Evolutionary conservation across 805 yeast species (phyloP), one percentile per base, ranked within the genome.

Genomic region (Yamadazyma akitaensis): DNA sequence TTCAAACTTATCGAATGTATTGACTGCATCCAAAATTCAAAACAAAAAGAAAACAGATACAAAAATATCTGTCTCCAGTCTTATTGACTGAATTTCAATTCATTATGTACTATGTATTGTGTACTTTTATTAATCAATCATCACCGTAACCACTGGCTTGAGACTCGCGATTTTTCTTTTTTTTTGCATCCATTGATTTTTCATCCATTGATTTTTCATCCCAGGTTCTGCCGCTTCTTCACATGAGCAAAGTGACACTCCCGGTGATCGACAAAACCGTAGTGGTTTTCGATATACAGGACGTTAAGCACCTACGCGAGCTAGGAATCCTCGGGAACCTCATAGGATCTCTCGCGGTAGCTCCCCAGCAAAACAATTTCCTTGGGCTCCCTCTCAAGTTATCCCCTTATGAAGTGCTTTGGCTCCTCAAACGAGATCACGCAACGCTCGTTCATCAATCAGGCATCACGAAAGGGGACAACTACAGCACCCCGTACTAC

Each of bases 331-430:
- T 82, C 18, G 99, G 99, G 0, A 80, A 84, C 1, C 69, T 92
- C 13, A 67, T 80, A 0, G 99, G 99, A 0, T 86, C 97, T 0
- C 67, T 94, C 26, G 87, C 97, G 0, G 75, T 81, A 40, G 89
- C 91, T n/a, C 94, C 97, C 2, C 99, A 94, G 62, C 99, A 92
- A 59, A 90, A 89, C 58, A 72, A 83, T n/a, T 85, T 91, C 57
- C 68, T 88, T 35, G 95, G 96, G 0, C 65, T 91, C 2, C 99
- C 99, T 0, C 63, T 94, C 42, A 80, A 81, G 56, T 67, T 92
- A 37, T 74, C 81, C 65, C 63, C 79, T 0, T 95, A 88, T 62
- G 98, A 92, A 57, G 80, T 83, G 0, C 51, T 80, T 10, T 87
- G 87, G 80, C 67, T 90, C 25, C 70, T 84, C 8, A 65, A 68